These are phyloP conservation scores for Colletotrichum tropicicola DNA, from an alignment of 2,329 filamentous ascomycete genomes.

Conservation along the genomic window DNA sequence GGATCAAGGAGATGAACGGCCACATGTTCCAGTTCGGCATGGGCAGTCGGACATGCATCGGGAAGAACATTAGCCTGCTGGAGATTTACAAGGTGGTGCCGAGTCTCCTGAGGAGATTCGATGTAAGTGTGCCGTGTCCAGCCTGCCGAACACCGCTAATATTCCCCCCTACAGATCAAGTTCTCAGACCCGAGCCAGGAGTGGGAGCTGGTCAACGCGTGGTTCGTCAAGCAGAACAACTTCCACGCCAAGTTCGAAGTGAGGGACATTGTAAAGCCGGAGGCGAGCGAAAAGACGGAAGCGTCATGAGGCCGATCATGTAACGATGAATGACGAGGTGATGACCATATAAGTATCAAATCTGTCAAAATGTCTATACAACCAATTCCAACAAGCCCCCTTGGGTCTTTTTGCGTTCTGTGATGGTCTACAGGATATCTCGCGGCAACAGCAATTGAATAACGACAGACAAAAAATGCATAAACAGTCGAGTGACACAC, in stretches of 20 bases:
- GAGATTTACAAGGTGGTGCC: slow-evolving; percentile 73
- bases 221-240: slow-evolving; percentile 70
- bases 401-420: no score
- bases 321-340: slow-evolving; percentile 3
- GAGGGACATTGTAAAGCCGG: slow-evolving; percentile 52
- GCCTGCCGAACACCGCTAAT: neutral
- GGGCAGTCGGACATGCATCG: slow-evolving; percentile 75
- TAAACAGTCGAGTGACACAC: no score
- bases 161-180: slow-evolving; percentile 55
- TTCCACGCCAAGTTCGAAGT: slow-evolving; percentile 57
- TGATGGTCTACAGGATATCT: slow-evolving; percentile 16
- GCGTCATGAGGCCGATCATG: neutral
- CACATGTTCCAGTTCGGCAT: slow-evolving; percentile 80
- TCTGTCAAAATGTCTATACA: neutral
- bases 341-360: slow-evolving; percentile 9
- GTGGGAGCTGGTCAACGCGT: slow-evolving; percentile 68
- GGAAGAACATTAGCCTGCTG: slow-evolving; percentile 71
- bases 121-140: slow-evolving; percentile 49
- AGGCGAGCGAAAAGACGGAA: neutral
- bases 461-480: neutral
- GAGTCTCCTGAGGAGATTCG: slow-evolving; percentile 70
- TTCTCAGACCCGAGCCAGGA: slow-evolving; percentile 63
- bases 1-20: slow-evolving; percentile 72
- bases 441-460: neutral
- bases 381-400: no score